Evolutionary conservation across 768 basidiomycete genomes (phyloP).

Genomic region (Pleurotus citrinopileatus): DNA sequence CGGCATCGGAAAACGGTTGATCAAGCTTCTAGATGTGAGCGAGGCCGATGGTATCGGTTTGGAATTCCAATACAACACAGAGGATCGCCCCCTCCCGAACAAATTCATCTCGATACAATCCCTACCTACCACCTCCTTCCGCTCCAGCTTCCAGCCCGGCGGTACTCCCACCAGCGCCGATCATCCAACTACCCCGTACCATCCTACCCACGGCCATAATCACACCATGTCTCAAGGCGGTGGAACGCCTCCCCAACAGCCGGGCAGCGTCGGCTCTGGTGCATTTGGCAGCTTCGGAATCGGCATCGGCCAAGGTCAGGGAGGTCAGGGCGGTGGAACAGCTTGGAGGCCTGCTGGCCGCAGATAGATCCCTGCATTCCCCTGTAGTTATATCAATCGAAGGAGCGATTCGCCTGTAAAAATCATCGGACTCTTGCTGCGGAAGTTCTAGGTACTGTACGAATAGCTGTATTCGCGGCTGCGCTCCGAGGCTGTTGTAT

Average conservation of each 20-base stretch:
- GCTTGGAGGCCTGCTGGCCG: constrained; percentile 22
- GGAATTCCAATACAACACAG: constrained; percentile 94
- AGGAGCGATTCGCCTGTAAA: not conserved
- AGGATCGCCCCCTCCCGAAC: constrained; percentile 76
- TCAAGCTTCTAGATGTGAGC: constrained; percentile 79
- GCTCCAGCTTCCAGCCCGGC: constrained; percentile 55
- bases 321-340: constrained; percentile 11
- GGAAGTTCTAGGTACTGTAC: not conserved
- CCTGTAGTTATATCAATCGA: no score
- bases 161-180: constrained; percentile 19
- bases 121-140: constrained; percentile 62
- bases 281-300: constrained; percentile 33
- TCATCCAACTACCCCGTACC: constrained; percentile 20
- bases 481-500: no score
- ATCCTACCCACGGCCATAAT: constrained; percentile 12
- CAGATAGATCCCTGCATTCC: not conserved
- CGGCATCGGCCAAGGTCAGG: constrained; percentile 14
- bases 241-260: no score
- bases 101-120: constrained; percentile 82
- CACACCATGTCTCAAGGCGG: constrained; percentile 14
- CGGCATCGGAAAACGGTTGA: constrained; percentile 76
- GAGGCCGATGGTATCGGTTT: constrained; percentile 83
- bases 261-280: constrained; percentile 12
- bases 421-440: not conserved
- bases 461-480: no score